Evolutionary conservation across 371 early-diverging fungal genomes (phyloP).

Genomic region (Choanephora cucurbitarum): DNA sequence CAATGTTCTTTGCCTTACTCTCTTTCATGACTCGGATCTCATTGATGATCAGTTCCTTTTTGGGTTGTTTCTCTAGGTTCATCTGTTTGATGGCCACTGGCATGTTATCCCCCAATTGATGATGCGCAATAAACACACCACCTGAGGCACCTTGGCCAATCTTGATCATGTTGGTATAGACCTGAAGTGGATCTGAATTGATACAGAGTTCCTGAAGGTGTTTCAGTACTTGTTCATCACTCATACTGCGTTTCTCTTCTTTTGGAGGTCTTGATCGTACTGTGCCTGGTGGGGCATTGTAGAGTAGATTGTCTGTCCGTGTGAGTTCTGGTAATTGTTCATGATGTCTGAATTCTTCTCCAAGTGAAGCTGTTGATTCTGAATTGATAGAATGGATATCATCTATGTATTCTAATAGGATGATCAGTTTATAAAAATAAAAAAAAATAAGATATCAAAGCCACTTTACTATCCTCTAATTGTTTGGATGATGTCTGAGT

Average conservation of each 20-base stretch:
- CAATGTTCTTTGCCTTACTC: conserved; percentile 90
- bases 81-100: conserved; percentile 95
- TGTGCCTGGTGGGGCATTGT: conserved; percentile 16
- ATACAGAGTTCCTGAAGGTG: conserved; percentile 85
- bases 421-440: neutral
- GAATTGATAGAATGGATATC: conserved; percentile 17
- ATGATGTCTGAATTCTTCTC: conserved; percentile 5
- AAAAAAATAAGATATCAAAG: no score
- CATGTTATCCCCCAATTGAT: conserved; percentile 59
- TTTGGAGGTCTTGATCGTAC: conserved; percentile 35
- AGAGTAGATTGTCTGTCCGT: neutral
- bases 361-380: conserved; percentile 16
- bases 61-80: conserved; percentile 94
- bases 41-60: conserved; percentile 95
- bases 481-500: neutral
- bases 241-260: conserved; percentile 38
- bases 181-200: conserved; percentile 78
- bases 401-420: conserved; percentile 11
- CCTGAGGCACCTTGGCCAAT: conserved; percentile 98
- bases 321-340: conserved; percentile 2
- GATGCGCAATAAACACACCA: conserved; percentile 89
- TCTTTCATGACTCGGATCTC: conserved; percentile 95
- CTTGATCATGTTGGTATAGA: conserved; percentile 81
- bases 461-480: conserved; percentile 11
- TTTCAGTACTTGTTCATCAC: conserved; percentile 75